These are phyloP conservation scores for Filobasidium floriforme DNA, from an alignment of 768 basidiomycete species.

Conservation along the genomic window DNA sequence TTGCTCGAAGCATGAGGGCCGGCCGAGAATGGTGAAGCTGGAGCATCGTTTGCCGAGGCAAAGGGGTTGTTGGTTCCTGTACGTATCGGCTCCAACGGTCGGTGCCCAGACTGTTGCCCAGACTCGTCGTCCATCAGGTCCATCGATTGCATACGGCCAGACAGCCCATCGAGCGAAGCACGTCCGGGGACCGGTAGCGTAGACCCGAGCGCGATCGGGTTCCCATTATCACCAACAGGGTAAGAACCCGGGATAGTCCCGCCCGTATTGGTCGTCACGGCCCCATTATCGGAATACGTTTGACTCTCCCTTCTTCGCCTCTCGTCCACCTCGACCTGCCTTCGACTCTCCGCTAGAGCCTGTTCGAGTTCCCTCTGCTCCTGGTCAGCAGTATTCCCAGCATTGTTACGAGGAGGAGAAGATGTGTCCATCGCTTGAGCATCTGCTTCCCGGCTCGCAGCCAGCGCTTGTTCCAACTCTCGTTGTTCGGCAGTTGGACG, in stretches of 20 bases:
- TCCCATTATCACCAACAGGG: too few species aligned
- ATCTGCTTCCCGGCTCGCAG: not conserved
- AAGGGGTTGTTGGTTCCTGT: conserved; percentile 21
- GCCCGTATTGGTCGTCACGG: not conserved
- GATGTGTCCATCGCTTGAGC: not conserved
- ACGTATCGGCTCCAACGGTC: conserved; percentile 9
- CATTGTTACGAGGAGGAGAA: not conserved
- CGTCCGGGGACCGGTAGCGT: too few species aligned
- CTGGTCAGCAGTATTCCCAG: not conserved
- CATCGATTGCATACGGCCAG: not conserved
- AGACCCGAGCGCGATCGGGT: too few species aligned
- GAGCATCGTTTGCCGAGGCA: not conserved
- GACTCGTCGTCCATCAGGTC: not conserved
- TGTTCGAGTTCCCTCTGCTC: not conserved
- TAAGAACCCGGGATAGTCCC: too few species aligned
- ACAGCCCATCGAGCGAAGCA: not conserved
- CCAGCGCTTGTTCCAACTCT: not conserved
- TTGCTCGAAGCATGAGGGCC: not conserved
- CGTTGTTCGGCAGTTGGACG: not conserved
- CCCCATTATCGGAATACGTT: not conserved
- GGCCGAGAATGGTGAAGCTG: not conserved
- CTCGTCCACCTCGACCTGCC: conserved; percentile 1
- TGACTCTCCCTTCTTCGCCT: not conserved
- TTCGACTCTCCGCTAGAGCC: not conserved
- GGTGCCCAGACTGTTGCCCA: not conserved